phyloP scores from a whole-genome alignment of 306 rosid genomes.

The Begonia loranthoides region DNA sequence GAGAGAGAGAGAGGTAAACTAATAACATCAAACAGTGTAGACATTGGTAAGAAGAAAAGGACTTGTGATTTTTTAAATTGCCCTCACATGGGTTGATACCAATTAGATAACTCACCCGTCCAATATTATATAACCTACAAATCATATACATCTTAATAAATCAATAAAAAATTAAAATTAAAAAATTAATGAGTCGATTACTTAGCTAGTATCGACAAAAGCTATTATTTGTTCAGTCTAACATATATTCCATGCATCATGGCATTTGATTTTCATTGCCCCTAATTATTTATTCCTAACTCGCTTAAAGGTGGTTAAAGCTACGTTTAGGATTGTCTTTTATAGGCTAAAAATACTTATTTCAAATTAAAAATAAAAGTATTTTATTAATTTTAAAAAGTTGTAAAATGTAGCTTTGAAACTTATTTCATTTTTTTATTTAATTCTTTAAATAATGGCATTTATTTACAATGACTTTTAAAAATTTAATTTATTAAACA shows the following conservation, averaged over 20 bases:
- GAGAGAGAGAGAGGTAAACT: background rate
- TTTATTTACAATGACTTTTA: too few species aligned
- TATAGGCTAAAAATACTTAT: too few species aligned
- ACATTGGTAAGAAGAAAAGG: constrained; percentile 1
- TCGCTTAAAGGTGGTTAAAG: background rate
- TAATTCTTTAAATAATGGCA: too few species aligned
- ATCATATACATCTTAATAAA: background rate
- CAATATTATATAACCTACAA: background rate
- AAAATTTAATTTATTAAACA: too few species aligned
- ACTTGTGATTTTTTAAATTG: background rate
- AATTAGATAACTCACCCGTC: constrained; percentile 19
- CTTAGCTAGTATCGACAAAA: background rate
- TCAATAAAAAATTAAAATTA: constrained; percentile 5
- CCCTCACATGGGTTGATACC: constrained; percentile 40
- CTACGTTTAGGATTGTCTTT: too few species aligned
- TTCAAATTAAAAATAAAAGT: background rate
- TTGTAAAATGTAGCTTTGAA: background rate
- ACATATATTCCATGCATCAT: constrained; percentile 11
- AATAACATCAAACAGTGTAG: background rate
- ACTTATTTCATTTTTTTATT: constrained; percentile 7
- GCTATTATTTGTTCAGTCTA: constrained; percentile 3
- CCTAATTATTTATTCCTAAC: background rate
- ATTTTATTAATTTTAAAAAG: background rate
- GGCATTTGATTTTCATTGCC: constrained; percentile 1
- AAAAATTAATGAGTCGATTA: background rate